These are phyloP conservation scores for Penicillium longicatenatum DNA, from an alignment of 495 filamentous ascomycete species.

Conservation along the genomic window DNA sequence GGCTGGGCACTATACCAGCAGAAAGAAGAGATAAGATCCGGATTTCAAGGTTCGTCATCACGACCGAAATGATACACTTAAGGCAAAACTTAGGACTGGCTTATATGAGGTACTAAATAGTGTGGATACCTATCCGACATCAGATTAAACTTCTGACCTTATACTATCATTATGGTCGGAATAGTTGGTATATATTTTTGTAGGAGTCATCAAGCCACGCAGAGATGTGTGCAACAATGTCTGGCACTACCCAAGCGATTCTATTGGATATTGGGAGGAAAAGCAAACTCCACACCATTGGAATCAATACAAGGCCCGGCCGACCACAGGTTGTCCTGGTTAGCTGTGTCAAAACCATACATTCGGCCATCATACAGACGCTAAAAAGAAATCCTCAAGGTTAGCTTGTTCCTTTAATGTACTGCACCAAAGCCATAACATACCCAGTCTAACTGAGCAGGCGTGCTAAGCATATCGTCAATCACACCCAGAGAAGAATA, in stretches of 20 bases:
- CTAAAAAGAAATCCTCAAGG: slow-evolving; percentile 11
- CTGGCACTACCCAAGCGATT: not conserved
- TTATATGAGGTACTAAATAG: too few relatives aligned
- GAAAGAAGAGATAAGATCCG: too few relatives aligned
- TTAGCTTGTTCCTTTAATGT: slow-evolving; percentile 2
- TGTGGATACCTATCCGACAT: too few relatives aligned
- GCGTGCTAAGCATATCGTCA: slow-evolving; percentile 56
- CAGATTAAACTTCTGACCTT: too few relatives aligned
- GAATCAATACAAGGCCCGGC: not conserved
- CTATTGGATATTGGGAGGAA: not conserved
- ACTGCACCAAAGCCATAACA: not conserved
- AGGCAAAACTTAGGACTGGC: too few relatives aligned
- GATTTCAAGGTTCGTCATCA: too few relatives aligned
- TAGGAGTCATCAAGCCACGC: too few relatives aligned
- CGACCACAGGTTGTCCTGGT: slow-evolving; percentile 23
- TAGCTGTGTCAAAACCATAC: slow-evolving; percentile 14
- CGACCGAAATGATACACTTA: too few relatives aligned
- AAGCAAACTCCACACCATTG: slow-evolving; percentile 12
- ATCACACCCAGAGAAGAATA: slow-evolving; percentile 49
- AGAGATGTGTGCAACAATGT: not conserved
- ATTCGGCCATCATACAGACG: slow-evolving; percentile 27
- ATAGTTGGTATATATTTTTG: too few relatives aligned
- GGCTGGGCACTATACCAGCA: not conserved
- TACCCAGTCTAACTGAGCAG: slow-evolving; percentile 74
- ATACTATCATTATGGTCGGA: too few relatives aligned